Base-by-base conservation (phyloP, 164 flowering plant genomes). In the Macadamia integrifolia region DNA sequence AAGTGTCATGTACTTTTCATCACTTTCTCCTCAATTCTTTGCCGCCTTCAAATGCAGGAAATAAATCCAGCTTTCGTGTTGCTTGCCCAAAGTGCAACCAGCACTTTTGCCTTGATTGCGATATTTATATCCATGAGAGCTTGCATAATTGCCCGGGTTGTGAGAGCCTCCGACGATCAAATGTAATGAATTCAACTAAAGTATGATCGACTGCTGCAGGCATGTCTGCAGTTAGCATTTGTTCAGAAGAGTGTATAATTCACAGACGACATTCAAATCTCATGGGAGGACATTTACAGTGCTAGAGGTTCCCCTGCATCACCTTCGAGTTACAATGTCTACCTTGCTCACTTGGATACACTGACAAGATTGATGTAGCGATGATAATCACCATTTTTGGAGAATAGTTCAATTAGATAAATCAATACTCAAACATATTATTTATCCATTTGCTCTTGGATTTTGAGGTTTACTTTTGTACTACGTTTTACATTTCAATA, bases 81-180 rank as follows among this genome's bases (percentile, higher is more conserved):
- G 69, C 83, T 61, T 93, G 98, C 74, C 95, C 95, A 10, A 87
- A 86, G 71, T 93, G 98, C 80, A 83, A 83, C 66, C 86, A 85
- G 15, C 73, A 78, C 58, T 93, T 90, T 80, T 93, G 98, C 80
- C 83, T 93, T 43, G 97, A 92, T 62, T 93, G 98, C 69, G 98
- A 93, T 70, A 93, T 93, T 55, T 93, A 93, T 68, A 91, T 93
- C 69, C 98, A 93, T 61, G 97, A 91, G 83, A 93, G 96, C 78
- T 78, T 93, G 81, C 98, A 93, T 73, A 93, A 93, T 43, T 93
- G 98, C 76, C 98, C 98, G 0, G 97, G 97, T 44, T 93, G 98
- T 52, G 97, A 93, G 79, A 85, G 97, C 78, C 71, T 66, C 55
- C 80, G 85, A 53, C 85, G 79, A 70, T 72, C 86, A 14, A 77